Percentiles rank a stretch among this genome's conserved stretches.
These are phyloP conservation scores for Populus nigra DNA, from an alignment of 345 rosid genomes.

Conservation along the genomic window DNA sequence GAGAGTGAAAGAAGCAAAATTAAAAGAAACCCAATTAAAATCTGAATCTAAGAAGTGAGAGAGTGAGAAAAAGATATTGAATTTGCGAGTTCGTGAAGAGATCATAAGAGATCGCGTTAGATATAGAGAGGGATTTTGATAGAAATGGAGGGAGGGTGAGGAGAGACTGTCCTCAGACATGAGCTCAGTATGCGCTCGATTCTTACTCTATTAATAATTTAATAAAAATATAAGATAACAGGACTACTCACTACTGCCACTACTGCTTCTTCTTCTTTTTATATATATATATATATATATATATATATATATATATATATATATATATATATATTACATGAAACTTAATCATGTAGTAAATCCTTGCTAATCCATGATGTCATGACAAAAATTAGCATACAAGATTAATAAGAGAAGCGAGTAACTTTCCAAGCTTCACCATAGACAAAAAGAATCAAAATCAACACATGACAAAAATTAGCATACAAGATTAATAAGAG, in stretches of 20 bases:
- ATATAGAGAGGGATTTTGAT: conserved; percentile 18
- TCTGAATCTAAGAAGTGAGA: conserved; percentile 1
- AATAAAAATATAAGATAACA: not conserved
- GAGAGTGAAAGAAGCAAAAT: not conserved
- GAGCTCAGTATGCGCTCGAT: conserved; percentile 22
- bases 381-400: too few species aligned
- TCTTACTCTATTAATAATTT: not conserved
- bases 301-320: too few species aligned
- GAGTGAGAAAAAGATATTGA: not conserved
- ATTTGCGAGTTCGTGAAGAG: conserved; percentile 16
- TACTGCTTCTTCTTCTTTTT: not conserved
- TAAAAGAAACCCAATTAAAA: conserved; percentile 22
- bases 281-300: too few species aligned
- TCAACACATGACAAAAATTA: too few species aligned
- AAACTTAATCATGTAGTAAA: too few species aligned
- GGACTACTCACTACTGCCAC: not conserved
- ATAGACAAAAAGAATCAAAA: too few species aligned
- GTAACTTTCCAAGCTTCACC: too few species aligned
- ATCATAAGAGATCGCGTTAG: conserved; percentile 26
- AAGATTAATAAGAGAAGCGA: too few species aligned
- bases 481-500: too few species aligned
- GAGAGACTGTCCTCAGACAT: conserved; percentile 13
- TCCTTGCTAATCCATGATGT: too few species aligned
- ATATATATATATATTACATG: too few species aligned
- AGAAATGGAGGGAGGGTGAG: not conserved